Percentiles rank a stretch among this genome's conserved stretches.
Evolutionary conservation across 2,329 filamentous ascomycete species (phyloP).

Genomic region (Aspergillus sp.): DNA sequence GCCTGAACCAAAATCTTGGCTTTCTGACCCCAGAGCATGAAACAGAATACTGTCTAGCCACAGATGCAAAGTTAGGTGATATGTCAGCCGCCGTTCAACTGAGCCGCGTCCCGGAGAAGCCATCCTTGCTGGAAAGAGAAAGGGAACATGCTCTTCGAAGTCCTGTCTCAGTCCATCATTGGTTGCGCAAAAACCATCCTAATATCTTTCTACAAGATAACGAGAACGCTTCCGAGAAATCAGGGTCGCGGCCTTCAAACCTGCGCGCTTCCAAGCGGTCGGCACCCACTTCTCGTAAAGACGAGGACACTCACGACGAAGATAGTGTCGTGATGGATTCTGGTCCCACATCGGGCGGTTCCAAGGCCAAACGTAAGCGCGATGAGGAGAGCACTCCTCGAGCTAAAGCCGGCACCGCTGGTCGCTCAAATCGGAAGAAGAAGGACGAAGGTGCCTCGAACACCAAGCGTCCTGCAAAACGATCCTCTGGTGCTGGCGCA

Average conservation of each 20-base stretch:
- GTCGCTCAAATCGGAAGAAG: slow-evolving; percentile 38
- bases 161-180: slow-evolving; percentile 91
- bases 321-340: slow-evolving; percentile 42
- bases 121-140: slow-evolving; percentile 52
- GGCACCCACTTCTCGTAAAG: slow-evolving; percentile 37
- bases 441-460: slow-evolving; percentile 40
- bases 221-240: slow-evolving; percentile 50
- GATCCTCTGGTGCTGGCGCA: slow-evolving; percentile 27
- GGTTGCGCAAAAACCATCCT: slow-evolving; percentile 82
- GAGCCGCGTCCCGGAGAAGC: slow-evolving; percentile 35
- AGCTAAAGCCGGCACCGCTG: slow-evolving; percentile 47
- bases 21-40: slow-evolving; percentile 48
- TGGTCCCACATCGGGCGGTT: slow-evolving; percentile 29
- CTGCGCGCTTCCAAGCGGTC: slow-evolving; percentile 44
- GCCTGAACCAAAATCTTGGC: slow-evolving; percentile 37
- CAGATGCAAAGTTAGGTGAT: slow-evolving; percentile 43
- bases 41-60: slow-evolving; percentile 41
- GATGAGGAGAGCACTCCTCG: slow-evolving; percentile 50
- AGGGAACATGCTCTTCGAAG: slow-evolving; percentile 66
- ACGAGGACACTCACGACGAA: slow-evolving; percentile 46
- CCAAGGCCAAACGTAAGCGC: slow-evolving; percentile 48
- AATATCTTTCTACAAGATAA: slow-evolving; percentile 82
- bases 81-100: slow-evolving; percentile 55
- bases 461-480: slow-evolving; percentile 33
- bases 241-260: slow-evolving; percentile 39